Conservation (phyloP, 371 early-diverging fungal species). For the Chytridium lagenaria region DNA sequence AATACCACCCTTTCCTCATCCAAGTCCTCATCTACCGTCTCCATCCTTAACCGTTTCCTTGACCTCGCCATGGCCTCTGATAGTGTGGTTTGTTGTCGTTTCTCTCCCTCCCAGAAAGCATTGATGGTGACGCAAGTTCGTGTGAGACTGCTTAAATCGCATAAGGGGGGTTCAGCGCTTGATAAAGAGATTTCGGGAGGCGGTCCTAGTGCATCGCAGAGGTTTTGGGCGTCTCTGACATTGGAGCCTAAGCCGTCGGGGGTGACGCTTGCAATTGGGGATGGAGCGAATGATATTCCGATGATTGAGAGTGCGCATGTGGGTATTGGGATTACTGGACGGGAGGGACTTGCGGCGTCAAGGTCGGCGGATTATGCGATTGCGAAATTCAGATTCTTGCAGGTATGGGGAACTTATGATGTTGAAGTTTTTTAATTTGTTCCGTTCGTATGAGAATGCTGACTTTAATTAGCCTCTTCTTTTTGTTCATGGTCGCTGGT, state of each 20-base stretch:
- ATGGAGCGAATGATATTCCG: conserved; percentile 98
- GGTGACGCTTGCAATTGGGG: conserved; percentile 67
- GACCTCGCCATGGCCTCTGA: conserved; percentile 48
- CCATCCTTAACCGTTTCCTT: too few relatives aligned
- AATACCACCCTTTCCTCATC: neutral
- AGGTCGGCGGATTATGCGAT: conserved; percentile 97
- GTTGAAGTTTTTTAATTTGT: too few relatives aligned
- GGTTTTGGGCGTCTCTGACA: conserved; percentile 5
- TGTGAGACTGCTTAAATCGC: conserved; percentile 53
- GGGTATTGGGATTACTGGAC: conserved; percentile 93
- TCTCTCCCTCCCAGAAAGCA: conserved; percentile 99
- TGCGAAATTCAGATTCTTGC: conserved; percentile 87
- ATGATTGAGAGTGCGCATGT: conserved; percentile 99
- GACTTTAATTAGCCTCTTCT: conserved; percentile 69
- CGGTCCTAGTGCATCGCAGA: neutral
- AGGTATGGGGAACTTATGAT: neutral
- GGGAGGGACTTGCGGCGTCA: conserved; percentile 97
- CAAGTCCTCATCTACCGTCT: too few relatives aligned
- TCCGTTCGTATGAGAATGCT: neutral
- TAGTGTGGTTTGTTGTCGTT: conserved; percentile 97
- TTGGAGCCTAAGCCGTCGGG: conserved; percentile 25
- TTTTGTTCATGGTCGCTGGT: conserved; percentile 94
- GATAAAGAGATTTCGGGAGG: neutral
- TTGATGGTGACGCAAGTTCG: conserved; percentile 89
- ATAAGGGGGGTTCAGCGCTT: conserved; percentile 10